Evolutionary conservation across 2,329 filamentous ascomycete genomes (phyloP), one percentile per base, ranked within the genome.

Genomic region (Pseudocercospora ulei): DNA sequence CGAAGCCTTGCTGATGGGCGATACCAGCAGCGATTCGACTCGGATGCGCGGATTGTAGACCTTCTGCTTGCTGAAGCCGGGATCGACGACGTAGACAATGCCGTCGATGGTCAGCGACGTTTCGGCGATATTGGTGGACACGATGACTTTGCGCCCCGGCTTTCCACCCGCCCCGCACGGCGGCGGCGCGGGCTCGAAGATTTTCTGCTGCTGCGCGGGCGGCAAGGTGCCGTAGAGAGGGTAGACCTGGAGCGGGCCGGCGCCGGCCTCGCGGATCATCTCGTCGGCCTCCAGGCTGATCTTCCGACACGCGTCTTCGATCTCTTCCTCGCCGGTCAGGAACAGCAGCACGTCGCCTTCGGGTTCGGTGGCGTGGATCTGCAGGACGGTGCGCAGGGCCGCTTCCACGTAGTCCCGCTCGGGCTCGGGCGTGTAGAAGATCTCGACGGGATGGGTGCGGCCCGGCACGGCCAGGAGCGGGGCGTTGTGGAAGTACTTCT

Each of bases 41-140:
- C 90, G 79, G 54, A 94, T 92, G 45, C 90, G 79, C 13, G 90
- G 88, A 63, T 98, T 96, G 70, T 96, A 98, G 47, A 96, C 90
- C 65, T 96, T 98, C 58, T 98, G 90, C 68, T 98, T 98, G 67
- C 86, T 94, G 69, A 98, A 98, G 22, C 90, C 90, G 2, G 90
- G 88, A 57, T 98, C 90, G n/a, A 98, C 88, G 20, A 98, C 90
- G 57, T 95, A 98, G 22, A 98, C 90, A 48, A 98, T 98, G 60
- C 90, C 90, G 58, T 98, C 90, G 45, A 98, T 98, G 30, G 90
- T 98, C 64, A 98, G 75, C 56, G 81, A 88, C 0, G 90, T 98
- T 68, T 98, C 90, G 28, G 90, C 90, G 62, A 98, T 98, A 63
- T 98, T 98, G 50, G 90, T 98, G 6, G 87, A 84, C 18, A 98